Evolutionary conservation across 1,284 basidiomycete genomes (phyloP), one percentile per base, ranked within the genome.

Genomic region (Ganoderma lucidum): DNA sequence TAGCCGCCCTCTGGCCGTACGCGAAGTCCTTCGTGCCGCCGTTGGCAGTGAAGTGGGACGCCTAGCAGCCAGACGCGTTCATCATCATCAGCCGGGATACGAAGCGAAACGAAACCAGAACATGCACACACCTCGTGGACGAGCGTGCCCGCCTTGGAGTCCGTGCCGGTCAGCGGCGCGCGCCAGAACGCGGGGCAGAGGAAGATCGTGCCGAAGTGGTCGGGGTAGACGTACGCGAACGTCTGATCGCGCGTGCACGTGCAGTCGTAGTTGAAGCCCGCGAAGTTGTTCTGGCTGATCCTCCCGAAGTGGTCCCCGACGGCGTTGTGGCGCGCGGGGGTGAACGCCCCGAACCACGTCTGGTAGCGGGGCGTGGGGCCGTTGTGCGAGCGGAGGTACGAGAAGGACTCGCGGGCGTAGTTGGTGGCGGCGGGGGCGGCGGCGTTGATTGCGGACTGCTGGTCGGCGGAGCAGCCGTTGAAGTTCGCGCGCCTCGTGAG

Each of bases 121-220:
- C 35, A 1, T 35, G 23, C 1, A 35, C 75, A 51, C 69, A 81
- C 83, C 73, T 78, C 76, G 67, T 77, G 77, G 41, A 78, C 66
- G 66, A 77, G 71, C 45, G 77, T 78, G 65, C 77, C 77, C n/a
- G 65, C 77, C 80, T 80, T 80, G 42, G 85, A 87, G 74, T 87
- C 84, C 39, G 84, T 86, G 65, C 86, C 86, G 45, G 81, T 84
- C 64, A 71, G 77, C 9, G 83, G 78, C 12, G 81, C 83, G 19
- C 73, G 28, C 85, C 85, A 87, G 81, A 86, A 88, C 12, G 80
- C 84, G 68, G 79, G 80, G 72, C 86, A 87, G 64, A 87, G 82
- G 75, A 81, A 81, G 71, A 87, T 78, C 35, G 64, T 66, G 53
- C 83, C 84, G 71, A 81, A 84, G 45, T 76, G 73, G 66, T 80